phyloP scores from a whole-genome alignment of 2,329 filamentous ascomycete genomes.

The Epichloe typhina region DNA sequence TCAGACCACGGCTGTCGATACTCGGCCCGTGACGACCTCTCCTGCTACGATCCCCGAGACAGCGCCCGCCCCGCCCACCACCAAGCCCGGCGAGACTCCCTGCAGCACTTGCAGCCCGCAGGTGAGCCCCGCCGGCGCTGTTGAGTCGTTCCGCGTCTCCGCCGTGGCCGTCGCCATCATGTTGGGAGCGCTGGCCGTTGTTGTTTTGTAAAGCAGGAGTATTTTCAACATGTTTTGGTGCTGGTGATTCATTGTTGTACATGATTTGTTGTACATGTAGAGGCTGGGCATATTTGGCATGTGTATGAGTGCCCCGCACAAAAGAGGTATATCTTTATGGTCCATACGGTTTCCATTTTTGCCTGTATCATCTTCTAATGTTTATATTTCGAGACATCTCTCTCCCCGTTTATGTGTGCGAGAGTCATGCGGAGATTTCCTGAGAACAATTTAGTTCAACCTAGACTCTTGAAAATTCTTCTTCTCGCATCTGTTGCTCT shows the following conservation, averaged over 20 bases:
- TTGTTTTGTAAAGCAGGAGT: conserved; percentile 9
- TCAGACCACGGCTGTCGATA: neutral
- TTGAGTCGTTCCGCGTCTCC: conserved; percentile 7
- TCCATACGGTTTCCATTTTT: neutral
- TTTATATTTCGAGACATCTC: neutral
- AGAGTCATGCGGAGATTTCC: neutral
- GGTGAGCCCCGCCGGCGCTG: conserved; percentile 9
- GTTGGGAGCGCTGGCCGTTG: conserved; percentile 10
- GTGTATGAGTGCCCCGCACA: neutral
- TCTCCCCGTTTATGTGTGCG: neutral
- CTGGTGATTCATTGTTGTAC: neutral
- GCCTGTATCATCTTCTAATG: neutral
- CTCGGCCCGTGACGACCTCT: neutral
- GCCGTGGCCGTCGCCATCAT: conserved; percentile 6
- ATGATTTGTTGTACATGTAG: neutral
- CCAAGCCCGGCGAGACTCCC: conserved; percentile 4
- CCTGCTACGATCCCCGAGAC: neutral
- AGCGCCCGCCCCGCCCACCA: neutral
- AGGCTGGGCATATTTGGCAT: neutral
- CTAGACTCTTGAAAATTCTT: neutral
- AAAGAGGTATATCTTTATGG: neutral
- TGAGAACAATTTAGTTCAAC: neutral
- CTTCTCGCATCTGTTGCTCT: too few species aligned
- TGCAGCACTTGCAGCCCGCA: conserved; percentile 6
- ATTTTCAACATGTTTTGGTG: neutral